A percentile compares a stretch with the other conserved stretches of the same genome.
Conservation (phyloP, 2,329 filamentous ascomycete genomes). For the Scedosporium boydii region DNA sequence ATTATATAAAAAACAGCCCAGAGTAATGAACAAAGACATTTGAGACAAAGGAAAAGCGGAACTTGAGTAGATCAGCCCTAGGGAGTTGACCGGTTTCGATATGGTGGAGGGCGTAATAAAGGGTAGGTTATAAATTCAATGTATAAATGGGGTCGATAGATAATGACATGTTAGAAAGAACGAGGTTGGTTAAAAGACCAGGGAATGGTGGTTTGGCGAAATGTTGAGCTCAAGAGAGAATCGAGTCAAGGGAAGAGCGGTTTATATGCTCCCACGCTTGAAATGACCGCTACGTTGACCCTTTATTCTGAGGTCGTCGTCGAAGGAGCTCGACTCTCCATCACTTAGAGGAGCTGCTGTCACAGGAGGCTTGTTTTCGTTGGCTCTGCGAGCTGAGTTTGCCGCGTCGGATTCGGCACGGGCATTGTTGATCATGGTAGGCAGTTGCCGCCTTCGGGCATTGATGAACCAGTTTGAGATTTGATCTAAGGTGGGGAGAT, state of each 20-base stretch:
- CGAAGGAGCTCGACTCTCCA: conserved; percentile 32
- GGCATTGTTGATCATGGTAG: conserved; percentile 48
- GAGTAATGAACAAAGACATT: neutral
- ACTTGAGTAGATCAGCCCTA: neutral
- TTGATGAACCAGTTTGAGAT: conserved; percentile 81
- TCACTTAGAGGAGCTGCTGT: conserved; percentile 32
- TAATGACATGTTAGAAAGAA: neutral
- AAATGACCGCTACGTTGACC: conserved; percentile 17
- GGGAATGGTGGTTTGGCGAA: neutral
- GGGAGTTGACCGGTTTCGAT: neutral
- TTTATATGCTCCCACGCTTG: conserved; percentile 37
- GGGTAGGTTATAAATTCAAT: neutral
- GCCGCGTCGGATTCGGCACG: conserved; percentile 39
- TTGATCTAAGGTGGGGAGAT: conserved; percentile 36
- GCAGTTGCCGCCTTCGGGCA: conserved; percentile 56
- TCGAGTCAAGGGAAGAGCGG: neutral
- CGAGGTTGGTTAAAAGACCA: neutral
- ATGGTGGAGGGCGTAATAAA: neutral
- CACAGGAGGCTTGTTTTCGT: conserved; percentile 25
- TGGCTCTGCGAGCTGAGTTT: neutral
- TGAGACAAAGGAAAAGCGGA: neutral
- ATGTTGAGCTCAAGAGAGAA: neutral
- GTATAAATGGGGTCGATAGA: neutral
- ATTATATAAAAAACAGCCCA: neutral
- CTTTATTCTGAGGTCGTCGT: conserved; percentile 30